phyloP scores from a whole-genome alignment of 805 yeast genomes.

The Wickerhamiella shivajii region DNA sequence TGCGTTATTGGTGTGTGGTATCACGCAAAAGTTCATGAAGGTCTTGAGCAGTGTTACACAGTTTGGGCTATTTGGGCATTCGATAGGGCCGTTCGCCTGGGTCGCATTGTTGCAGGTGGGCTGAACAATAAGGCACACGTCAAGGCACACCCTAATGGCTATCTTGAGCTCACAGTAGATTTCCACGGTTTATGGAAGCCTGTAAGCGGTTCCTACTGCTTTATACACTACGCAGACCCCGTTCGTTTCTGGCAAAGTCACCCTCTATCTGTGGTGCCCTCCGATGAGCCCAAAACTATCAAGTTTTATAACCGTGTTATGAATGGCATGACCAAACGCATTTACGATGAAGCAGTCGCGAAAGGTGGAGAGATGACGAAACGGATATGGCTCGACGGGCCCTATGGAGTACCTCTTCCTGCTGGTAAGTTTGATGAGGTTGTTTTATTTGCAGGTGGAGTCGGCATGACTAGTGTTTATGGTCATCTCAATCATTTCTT shows the following conservation, averaged over 20 bases:
- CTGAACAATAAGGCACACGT: slow-evolving; percentile 1
- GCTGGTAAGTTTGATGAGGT: slow-evolving; percentile 27
- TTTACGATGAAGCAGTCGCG: neutral
- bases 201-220: slow-evolving; percentile 24
- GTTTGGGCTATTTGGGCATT: slow-evolving; percentile 50
- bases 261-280: slow-evolving; percentile 40
- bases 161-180: slow-evolving; percentile 10
- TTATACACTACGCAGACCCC: slow-evolving; percentile 28
- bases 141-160: slow-evolving; percentile 1
- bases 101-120: slow-evolving; percentile 29
- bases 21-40: slow-evolving; percentile 26
- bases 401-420: slow-evolving; percentile 40
- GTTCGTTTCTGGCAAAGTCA: slow-evolving; percentile 54
- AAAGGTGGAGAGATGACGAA: slow-evolving; percentile 1
- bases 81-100: slow-evolving; percentile 44
- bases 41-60: slow-evolving; percentile 11
- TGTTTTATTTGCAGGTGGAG: slow-evolving; percentile 40
- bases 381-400: slow-evolving; percentile 43
- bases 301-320: slow-evolving; percentile 1
- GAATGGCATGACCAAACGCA: slow-evolving; percentile 5
- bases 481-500: slow-evolving; percentile 27
- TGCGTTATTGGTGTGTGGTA: slow-evolving; percentile 45
- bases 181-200: slow-evolving; percentile 17
- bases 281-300: slow-evolving; percentile 5
- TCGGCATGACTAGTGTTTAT: slow-evolving; percentile 42